These are phyloP conservation scores for Aristolochia contorta DNA, from an alignment of 164 flowering plant genomes.

Conservation along the genomic window DNA sequence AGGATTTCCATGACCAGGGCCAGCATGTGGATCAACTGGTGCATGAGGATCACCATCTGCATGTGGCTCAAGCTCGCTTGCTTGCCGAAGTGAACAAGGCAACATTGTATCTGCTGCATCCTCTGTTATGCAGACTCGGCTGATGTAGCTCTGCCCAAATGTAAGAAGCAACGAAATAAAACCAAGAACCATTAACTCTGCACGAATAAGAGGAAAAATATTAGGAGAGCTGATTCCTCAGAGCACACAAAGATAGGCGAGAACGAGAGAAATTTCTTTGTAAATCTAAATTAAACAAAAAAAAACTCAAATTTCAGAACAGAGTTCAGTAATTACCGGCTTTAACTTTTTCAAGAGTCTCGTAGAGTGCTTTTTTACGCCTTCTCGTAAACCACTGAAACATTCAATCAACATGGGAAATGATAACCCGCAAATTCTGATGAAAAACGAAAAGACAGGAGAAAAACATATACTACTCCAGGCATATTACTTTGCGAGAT, in stretches of 20 bases:
- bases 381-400: conserved; percentile 59
- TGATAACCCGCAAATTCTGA: background rate
- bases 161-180: conserved; percentile 57
- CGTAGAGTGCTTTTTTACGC: conserved; percentile 65
- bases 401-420: background rate
- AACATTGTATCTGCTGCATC: conserved; percentile 35
- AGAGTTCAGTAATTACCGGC: conserved; percentile 38
- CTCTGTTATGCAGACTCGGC: conserved; percentile 44
- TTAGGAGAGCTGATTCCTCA: background rate
- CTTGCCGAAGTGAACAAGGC: conserved; percentile 37
- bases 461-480: background rate
- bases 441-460: background rate
- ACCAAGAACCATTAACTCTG: conserved; percentile 69
- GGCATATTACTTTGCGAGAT: too few relatives aligned
- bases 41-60: background rate
- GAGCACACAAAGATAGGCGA: background rate
- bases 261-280: background rate
- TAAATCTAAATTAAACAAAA: background rate
- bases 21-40: too few relatives aligned
- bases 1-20: too few relatives aligned
- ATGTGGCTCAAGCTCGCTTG: background rate
- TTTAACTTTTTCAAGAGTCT: conserved; percentile 90
- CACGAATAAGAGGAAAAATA: background rate
- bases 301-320: background rate
- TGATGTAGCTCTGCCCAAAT: conserved; percentile 38